Evolutionary conservation across 352 stramenopile genomes (phyloP), one percentile per base, ranked within the genome.

Genomic region (Globisporangium iwayamae): DNA sequence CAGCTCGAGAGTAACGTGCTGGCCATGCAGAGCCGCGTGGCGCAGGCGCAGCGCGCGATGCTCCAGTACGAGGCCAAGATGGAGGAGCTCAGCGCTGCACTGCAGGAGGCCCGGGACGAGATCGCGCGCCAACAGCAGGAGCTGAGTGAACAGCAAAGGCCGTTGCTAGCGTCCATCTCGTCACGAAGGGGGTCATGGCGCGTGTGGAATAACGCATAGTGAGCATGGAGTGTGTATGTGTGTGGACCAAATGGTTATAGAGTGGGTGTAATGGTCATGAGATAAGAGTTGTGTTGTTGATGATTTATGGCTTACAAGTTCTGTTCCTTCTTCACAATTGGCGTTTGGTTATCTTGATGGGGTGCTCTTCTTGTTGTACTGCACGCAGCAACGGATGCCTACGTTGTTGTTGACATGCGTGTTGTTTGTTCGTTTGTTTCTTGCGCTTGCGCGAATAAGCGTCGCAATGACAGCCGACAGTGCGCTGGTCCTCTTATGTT

Each of bases 51-150:
- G 72, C 78, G 78, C 43, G 70, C 81, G 61, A 83, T 89, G 25
- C 62, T 91, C 59, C 73, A 76, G 22, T 91, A 91, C 71, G 79
- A 91, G 62, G 66, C 71, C 56, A 91, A 89, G 70, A 75, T 91
- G 71, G 82, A 91, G 61, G 78, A 91, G 75, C 73, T 91, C 28
- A 91, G 72, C 63, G 60, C 70, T 0, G 70, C 81, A 38, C 69
- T 91, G 36, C 76, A 81, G 9, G 79, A 85, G 41, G 72, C 79
- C 0, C 77, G 82, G 36, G 74, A 79, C 0, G 74, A 89, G 60
- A 68, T 81, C 14, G 57, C 54, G 30, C 75, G 73, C 11, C n/a
- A 66, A 34, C 62, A 67, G 34, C 43, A 67, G 53, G 28, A 62
- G 22, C 11, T 60, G 3, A 50, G 36, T 0, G 60, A 66, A 18